Conservation (phyloP, 2,329 filamentous ascomycete genomes). For the Nannizziopsis barbatae region DNA sequence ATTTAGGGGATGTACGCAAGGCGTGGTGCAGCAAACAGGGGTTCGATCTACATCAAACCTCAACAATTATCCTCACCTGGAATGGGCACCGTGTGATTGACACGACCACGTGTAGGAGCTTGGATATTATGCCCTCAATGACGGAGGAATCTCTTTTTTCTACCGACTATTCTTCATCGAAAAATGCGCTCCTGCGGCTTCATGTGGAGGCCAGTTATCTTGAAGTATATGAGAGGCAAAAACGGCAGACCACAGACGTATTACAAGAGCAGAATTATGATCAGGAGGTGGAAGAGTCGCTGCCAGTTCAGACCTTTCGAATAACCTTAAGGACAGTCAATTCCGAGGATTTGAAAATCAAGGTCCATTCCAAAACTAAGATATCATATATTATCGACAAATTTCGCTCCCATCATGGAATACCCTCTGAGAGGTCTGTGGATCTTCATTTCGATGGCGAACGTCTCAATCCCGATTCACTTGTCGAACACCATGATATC, state of each 20-base stretch:
- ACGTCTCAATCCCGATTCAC: constrained; percentile 48
- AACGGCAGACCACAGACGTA: constrained; percentile 14
- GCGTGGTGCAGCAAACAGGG: constrained; percentile 58
- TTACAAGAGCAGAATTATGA: constrained; percentile 21
- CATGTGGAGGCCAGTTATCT: constrained; percentile 67
- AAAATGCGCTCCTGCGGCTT: constrained; percentile 48
- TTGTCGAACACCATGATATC: constrained; percentile 57
- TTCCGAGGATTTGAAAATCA: constrained; percentile 42
- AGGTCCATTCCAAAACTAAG: constrained; percentile 38
- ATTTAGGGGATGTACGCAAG: constrained; percentile 54
- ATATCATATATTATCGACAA: constrained; percentile 52
- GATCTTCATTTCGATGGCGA: constrained; percentile 67
- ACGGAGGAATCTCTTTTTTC: constrained; percentile 27
- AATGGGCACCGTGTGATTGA: constrained; percentile 61
- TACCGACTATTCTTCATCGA: constrained; percentile 38
- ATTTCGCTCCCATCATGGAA: constrained; percentile 46
- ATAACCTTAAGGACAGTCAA: constrained; percentile 44
- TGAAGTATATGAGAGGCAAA: constrained; percentile 42
- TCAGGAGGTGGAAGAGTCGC: constrained; percentile 6
- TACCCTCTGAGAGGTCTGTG: constrained; percentile 45
- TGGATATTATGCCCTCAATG: constrained; percentile 47
- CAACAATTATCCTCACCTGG: constrained; percentile 67
- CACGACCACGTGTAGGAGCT: constrained; percentile 57
- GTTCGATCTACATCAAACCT: constrained; percentile 39
- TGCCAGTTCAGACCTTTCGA: constrained; percentile 25